These are phyloP conservation scores for Calonectria honghensis DNA, from an alignment of 2,329 filamentous ascomycete species.

Conservation along the genomic window DNA sequence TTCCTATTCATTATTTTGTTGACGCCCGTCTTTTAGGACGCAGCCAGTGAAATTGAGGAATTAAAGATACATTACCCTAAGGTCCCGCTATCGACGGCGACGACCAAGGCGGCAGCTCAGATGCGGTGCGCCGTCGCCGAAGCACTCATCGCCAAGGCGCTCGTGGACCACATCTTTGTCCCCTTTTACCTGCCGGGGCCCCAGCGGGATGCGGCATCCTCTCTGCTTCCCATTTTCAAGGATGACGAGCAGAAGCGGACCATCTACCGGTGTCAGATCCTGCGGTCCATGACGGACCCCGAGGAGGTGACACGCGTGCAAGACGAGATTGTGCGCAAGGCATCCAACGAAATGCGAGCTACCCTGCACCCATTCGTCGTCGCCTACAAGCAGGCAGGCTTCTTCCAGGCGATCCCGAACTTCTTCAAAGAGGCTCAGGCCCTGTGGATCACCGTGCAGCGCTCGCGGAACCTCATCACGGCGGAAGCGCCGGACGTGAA, in stretches of 20 bases:
- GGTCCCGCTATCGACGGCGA: conserved; percentile 51
- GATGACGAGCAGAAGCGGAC: conserved; percentile 52
- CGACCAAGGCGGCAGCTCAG: conserved; percentile 47
- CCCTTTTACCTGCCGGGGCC: conserved; percentile 54
- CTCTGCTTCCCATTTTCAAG: conserved; percentile 52
- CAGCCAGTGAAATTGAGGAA: conserved; percentile 52
- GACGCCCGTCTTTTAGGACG: conserved; percentile 39
- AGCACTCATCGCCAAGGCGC: conserved; percentile 50
- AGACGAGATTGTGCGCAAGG: conserved; percentile 53
- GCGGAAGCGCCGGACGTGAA: conserved; percentile 51
- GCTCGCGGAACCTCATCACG: conserved; percentile 51
- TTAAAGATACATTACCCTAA: conserved; percentile 48
- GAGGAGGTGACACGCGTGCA: conserved; percentile 46
- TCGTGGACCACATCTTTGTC: conserved; percentile 54
- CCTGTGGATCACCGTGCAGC: conserved; percentile 53
- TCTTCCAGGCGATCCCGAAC: conserved; percentile 49
- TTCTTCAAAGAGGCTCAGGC: conserved; percentile 52
- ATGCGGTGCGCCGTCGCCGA: conserved; percentile 58
- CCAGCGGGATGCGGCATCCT: conserved; percentile 41
- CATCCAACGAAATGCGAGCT: conserved; percentile 51
- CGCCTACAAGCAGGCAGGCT: conserved; percentile 51
- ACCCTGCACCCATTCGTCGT: conserved; percentile 49
- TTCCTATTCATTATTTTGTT: background rate
- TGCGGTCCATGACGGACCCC: conserved; percentile 46
- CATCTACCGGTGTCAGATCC: conserved; percentile 56